phyloP scores from a whole-genome alignment of 1,284 basidiomycete species.

The Marasmius fiardii region DNA sequence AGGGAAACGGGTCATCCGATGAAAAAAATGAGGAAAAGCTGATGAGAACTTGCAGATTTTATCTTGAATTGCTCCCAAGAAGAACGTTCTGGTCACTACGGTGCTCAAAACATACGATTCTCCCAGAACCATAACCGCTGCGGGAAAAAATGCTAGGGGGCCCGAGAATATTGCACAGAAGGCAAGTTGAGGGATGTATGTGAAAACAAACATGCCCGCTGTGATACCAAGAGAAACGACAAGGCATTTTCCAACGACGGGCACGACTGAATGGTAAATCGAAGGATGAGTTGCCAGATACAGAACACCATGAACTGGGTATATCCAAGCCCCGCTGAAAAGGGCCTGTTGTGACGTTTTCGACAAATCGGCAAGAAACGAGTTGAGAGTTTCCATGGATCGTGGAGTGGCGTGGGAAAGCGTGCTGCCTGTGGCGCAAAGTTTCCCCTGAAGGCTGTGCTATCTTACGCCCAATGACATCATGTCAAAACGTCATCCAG shows the following conservation, averaged over 20 bases:
- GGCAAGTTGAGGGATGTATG: constrained; percentile 68
- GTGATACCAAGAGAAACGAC: constrained; percentile 40
- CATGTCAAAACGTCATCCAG: too few relatives aligned
- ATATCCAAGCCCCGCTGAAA: constrained; percentile 31
- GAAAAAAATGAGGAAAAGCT: constrained; percentile 15
- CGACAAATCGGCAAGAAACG: background rate
- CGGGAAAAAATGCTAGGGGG: constrained; percentile 44
- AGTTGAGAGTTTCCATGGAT: background rate
- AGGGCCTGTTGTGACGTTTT: constrained; percentile 23
- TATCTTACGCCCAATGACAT: too few relatives aligned
- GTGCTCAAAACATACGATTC: constrained; percentile 40
- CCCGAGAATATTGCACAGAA: constrained; percentile 62
- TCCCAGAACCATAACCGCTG: constrained; percentile 34
- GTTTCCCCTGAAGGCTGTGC: background rate
- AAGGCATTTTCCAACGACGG: constrained; percentile 37
- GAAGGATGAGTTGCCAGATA: constrained; percentile 32
- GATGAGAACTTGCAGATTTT: constrained; percentile 33
- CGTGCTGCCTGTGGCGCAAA: background rate
- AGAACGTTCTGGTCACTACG: constrained; percentile 46
- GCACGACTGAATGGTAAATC: constrained; percentile 34
- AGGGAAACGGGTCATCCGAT: constrained; percentile 16
- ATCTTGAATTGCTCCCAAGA: constrained; percentile 41
- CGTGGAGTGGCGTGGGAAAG: background rate
- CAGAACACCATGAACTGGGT: constrained; percentile 32
- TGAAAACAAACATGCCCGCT: constrained; percentile 53